phyloP scores from a whole-genome alignment of 306 rosid species.

The Cicer arietinum region DNA sequence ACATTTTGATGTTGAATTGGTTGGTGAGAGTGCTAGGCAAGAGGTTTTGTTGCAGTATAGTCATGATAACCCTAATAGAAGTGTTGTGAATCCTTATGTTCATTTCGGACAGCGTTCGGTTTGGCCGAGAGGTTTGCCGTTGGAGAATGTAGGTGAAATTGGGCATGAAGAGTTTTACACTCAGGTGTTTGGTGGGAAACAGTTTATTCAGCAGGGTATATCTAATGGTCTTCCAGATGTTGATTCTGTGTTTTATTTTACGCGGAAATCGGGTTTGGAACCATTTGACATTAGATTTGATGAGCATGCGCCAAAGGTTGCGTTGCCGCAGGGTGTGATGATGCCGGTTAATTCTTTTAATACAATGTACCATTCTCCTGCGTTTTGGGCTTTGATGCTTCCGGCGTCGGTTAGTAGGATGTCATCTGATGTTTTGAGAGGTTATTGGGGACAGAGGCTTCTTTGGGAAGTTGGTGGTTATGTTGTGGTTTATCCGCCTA shows the following conservation, averaged over 20 bases:
- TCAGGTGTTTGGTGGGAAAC: conserved; percentile 88
- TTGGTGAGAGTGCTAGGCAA: conserved; percentile 87
- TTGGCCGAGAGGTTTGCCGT: conserved; percentile 97
- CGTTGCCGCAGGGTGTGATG: conserved; percentile 93
- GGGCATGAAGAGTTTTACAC: conserved; percentile 91
- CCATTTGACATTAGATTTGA: conserved; percentile 82
- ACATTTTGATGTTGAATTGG: conserved; percentile 86
- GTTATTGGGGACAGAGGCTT: conserved; percentile 97
- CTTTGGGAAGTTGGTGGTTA: conserved; percentile 98
- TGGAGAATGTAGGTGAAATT: conserved; percentile 91
- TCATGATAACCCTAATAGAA: conserved; percentile 85
- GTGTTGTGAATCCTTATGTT: conserved; percentile 81
- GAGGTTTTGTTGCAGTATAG: conserved; percentile 84
- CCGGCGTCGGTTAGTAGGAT: conserved; percentile 93
- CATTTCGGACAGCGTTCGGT: conserved; percentile 98
- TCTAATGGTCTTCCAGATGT: conserved; percentile 96
- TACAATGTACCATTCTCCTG: conserved; percentile 82
- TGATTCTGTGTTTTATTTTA: conserved; percentile 92
- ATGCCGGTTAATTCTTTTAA: conserved; percentile 89
- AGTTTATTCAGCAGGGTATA: conserved; percentile 91
- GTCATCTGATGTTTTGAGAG: conserved; percentile 98
- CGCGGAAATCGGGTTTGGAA: conserved; percentile 84
- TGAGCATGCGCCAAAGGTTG: conserved; percentile 87
- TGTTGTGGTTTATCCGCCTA: conserved; percentile 90
- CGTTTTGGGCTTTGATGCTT: conserved; percentile 98